Conservation (phyloP, 371 early-diverging fungal species). For the Quaeritorhiza haematococci region DNA sequence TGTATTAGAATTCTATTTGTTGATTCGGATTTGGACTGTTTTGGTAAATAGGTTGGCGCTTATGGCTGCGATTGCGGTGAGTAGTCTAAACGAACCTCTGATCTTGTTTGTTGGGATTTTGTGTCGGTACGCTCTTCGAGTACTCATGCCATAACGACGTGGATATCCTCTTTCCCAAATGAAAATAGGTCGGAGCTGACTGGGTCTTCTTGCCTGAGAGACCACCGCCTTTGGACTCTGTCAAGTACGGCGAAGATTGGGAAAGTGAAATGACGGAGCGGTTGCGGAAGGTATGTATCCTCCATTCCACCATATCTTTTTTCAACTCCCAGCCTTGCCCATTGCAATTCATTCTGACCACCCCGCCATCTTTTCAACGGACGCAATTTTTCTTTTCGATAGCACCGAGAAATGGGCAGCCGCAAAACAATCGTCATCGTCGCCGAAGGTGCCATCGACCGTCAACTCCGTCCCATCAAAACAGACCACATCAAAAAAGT, state of each 20-base stretch:
- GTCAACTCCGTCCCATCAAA: conserved; percentile 82
- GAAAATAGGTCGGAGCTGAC: conserved; percentile 69
- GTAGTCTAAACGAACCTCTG: neutral
- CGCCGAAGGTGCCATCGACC: conserved; percentile 96
- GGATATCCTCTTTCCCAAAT: too few relatives aligned
- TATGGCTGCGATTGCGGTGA: conserved; percentile 82
- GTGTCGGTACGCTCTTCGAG: neutral
- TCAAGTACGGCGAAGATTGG: conserved; percentile 72
- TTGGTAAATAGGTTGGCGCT: conserved; percentile 74
- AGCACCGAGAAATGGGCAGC: conserved; percentile 78
- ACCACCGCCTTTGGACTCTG: conserved; percentile 60
- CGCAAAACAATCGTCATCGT: conserved; percentile 93
- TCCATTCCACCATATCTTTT: too few relatives aligned
- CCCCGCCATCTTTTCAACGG: neutral
- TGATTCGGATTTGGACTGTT: too few relatives aligned
- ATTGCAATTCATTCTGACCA: neutral
- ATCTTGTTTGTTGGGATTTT: neutral
- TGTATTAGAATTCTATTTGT: too few relatives aligned
- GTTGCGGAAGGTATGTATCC: conserved; percentile 30
- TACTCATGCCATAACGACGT: too few relatives aligned
- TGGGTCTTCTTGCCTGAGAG: conserved; percentile 97
- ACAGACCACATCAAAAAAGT: conserved; percentile 79
- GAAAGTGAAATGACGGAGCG: conserved; percentile 72
- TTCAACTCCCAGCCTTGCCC: too few relatives aligned
- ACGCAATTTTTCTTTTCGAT: neutral